Conservation (phyloP, 176 grass and related monocot genomes). For the Chloris gayana region DNA sequence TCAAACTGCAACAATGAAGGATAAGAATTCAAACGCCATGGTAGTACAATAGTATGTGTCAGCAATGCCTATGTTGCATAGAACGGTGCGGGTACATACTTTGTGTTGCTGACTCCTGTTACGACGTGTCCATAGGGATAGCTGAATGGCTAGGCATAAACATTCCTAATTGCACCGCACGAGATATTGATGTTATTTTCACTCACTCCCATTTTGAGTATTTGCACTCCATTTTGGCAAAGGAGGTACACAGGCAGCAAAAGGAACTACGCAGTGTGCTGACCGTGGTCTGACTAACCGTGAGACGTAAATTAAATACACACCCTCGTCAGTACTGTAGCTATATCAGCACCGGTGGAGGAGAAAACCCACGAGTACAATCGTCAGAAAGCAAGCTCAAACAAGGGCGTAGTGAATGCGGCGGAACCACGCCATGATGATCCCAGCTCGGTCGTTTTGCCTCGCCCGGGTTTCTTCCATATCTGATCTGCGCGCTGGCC, state of each 20-base stretch:
- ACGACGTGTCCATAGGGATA: too few relatives aligned
- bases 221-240: not conserved
- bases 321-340: not conserved
- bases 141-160: too few relatives aligned
- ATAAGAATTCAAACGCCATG: too few relatives aligned
- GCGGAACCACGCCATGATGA: slow-evolving; percentile 48
- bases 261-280: slow-evolving; percentile 21
- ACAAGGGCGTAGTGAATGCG: slow-evolving; percentile 44
- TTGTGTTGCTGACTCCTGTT: too few relatives aligned
- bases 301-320: not conserved
- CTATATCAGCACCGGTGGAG: not conserved
- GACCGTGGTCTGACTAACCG: not conserved
- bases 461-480: not conserved
- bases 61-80: too few relatives aligned
- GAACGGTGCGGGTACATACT: too few relatives aligned
- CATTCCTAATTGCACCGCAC: too few relatives aligned
- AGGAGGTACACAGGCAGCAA: not conserved
- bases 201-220: too few relatives aligned
- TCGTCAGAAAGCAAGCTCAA: not conserved
- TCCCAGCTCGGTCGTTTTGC: slow-evolving; percentile 33
- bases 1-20: too few relatives aligned
- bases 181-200: too few relatives aligned
- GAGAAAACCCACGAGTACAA: not conserved
- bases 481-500: slow-evolving; percentile 1
- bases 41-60: too few relatives aligned